Evolutionary conservation across 805 yeast species (phyloP).

Genomic region (Lachancea kluyveri): DNA sequence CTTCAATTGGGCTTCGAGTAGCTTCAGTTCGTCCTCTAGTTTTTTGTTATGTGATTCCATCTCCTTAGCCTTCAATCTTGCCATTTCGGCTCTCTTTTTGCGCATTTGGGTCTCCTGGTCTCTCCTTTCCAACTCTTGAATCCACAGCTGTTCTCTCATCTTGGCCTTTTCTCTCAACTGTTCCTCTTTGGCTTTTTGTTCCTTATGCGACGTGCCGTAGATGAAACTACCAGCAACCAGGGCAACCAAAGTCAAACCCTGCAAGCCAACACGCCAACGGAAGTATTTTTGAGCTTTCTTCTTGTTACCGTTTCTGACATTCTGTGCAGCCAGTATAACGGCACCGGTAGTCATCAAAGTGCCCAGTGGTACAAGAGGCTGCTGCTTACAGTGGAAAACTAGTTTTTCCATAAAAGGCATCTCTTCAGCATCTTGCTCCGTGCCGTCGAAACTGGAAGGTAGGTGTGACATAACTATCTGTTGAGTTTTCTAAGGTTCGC

Average conservation of each 20-base stretch:
- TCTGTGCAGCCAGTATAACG: slow-evolving; percentile 69
- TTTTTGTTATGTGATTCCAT: slow-evolving; percentile 26
- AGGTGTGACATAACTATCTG: slow-evolving; percentile 9
- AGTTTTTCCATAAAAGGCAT: slow-evolving; percentile 51
- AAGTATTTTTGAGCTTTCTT: slow-evolving; percentile 78
- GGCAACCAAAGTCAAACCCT: slow-evolving; percentile 77
- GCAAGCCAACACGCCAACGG: slow-evolving; percentile 84
- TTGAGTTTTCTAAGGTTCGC: too few species aligned
- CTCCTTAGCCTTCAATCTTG: slow-evolving; percentile 40
- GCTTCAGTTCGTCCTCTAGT: slow-evolving; percentile 24
- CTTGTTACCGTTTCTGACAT: slow-evolving; percentile 66
- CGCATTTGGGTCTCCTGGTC: slow-evolving; percentile 67
- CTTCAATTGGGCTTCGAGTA: slow-evolving; percentile 19
- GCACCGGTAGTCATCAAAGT: slow-evolving; percentile 75
- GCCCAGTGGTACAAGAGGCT: slow-evolving; percentile 87
- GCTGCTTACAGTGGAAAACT: slow-evolving; percentile 63
- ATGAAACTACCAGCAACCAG: slow-evolving; percentile 72
- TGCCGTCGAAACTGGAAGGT: slow-evolving; percentile 33
- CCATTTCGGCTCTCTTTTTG: slow-evolving; percentile 59
- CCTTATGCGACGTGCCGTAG: slow-evolving; percentile 48
- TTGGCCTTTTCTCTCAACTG: slow-evolving; percentile 70
- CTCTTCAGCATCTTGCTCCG: slow-evolving; percentile 24
- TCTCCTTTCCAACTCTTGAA: slow-evolving; percentile 82
- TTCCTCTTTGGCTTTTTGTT: slow-evolving; percentile 54
- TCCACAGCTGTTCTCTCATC: slow-evolving; percentile 81